These are phyloP conservation scores for Cucurbita maxima DNA, from an alignment of 306 rosid species.

Conservation along the genomic window DNA sequence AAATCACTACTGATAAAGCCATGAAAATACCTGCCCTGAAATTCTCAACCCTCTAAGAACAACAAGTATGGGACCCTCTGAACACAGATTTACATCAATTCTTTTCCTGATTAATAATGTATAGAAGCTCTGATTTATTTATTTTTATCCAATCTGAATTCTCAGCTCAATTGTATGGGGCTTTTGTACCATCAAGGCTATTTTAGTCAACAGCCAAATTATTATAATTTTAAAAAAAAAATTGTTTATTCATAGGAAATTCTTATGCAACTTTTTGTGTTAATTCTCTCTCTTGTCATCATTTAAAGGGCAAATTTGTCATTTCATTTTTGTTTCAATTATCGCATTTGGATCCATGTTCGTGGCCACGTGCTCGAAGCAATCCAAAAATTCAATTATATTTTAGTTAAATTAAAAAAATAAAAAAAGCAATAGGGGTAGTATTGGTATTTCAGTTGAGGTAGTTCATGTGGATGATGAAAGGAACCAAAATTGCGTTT, in stretches of 20 bases:
- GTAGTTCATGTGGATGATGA: not conserved
- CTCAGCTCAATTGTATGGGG: not conserved
- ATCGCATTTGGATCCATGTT: not conserved
- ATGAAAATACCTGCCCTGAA: not conserved
- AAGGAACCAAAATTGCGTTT: not conserved
- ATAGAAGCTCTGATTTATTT: not conserved
- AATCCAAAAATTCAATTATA: not conserved
- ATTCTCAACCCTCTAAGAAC: not conserved
- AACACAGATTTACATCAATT: not conserved
- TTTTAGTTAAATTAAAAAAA: too few species aligned
- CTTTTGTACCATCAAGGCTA: not conserved
- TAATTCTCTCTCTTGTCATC: not conserved
- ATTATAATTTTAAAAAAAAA: not conserved
- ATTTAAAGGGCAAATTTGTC: not conserved
- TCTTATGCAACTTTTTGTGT: not conserved
- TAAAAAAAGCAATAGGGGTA: not conserved
- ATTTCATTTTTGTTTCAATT: not conserved
- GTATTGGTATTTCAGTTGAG: not conserved
- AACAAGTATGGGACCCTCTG: not conserved
- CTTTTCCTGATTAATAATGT: not conserved
- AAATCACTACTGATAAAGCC: slow-evolving; percentile 32
- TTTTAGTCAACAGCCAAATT: not conserved
- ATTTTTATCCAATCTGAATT: not conserved
- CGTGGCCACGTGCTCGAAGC: not conserved
- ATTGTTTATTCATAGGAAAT: not conserved